Evolutionary conservation across 2,329 filamentous ascomycete genomes (phyloP).

Genomic region (Alternaria brassicicola): DNA sequence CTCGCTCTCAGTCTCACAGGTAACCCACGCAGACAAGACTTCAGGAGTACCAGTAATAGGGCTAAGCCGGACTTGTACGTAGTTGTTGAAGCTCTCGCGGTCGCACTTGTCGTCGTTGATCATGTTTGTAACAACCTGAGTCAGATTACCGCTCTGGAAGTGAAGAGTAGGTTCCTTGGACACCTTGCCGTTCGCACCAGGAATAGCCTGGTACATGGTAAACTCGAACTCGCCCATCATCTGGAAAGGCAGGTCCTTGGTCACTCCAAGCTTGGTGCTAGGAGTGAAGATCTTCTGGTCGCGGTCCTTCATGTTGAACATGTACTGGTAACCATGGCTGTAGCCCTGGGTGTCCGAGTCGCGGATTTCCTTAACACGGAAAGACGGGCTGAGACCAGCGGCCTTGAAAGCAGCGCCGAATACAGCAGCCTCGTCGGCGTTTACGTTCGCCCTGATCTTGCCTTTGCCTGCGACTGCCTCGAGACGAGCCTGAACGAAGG

Average conservation of each 20-base stretch:
- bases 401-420: conserved; percentile 96
- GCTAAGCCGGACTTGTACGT: conserved; percentile 75
- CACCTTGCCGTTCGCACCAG: conserved; percentile 51
- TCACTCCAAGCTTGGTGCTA: conserved; percentile 73
- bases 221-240: conserved; percentile 82
- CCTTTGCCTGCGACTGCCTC: conserved; percentile 75
- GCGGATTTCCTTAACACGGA: conserved; percentile 96
- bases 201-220: conserved; percentile 76
- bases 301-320: conserved; percentile 69
- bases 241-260: conserved; percentile 84
- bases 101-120: conserved; percentile 80
- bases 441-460: conserved; percentile 92
- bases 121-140: conserved; percentile 77
- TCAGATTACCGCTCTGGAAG: conserved; percentile 83
- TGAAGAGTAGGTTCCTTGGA: conserved; percentile 67
- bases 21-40: conserved; percentile 74
- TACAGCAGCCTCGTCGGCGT: conserved; percentile 94
- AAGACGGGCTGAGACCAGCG: conserved; percentile 88
- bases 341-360: conserved; percentile 79
- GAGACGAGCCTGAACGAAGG: conserved; percentile 89
- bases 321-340: conserved; percentile 76
- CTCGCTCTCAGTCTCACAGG: conserved; percentile 78
- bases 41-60: conserved; percentile 79
- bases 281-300: conserved; percentile 85
- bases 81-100: conserved; percentile 77